phyloP scores from a whole-genome alignment of 225 moss, liverwort and hornwort genomes.

The Physcomitrellopsis africana region DNA sequence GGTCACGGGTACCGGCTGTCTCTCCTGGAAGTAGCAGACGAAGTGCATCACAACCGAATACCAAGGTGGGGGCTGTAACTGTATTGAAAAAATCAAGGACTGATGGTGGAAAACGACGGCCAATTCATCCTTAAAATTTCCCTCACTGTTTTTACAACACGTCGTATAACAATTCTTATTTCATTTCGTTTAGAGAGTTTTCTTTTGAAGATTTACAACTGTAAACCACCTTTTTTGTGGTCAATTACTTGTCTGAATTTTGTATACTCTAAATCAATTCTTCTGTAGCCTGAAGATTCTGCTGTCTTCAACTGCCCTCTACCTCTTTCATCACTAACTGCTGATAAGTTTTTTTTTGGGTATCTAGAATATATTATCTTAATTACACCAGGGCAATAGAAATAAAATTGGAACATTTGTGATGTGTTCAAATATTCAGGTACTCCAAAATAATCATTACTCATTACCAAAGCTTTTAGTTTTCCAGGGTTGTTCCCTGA shows the following conservation, averaged over 20 bases:
- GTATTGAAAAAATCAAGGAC: slow-evolving; percentile 70
- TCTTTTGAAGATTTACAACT: slow-evolving; percentile 27
- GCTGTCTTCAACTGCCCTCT: background rate
- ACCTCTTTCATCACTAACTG: too few relatives aligned
- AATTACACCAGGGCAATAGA: too few relatives aligned
- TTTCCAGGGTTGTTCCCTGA: too few relatives aligned
- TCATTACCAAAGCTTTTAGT: too few relatives aligned
- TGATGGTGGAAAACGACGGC: slow-evolving; percentile 70
- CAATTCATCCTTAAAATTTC: slow-evolving; percentile 50
- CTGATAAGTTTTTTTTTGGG: too few relatives aligned
- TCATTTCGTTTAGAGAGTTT: slow-evolving; percentile 39
- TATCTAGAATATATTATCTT: too few relatives aligned
- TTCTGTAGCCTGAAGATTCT: background rate
- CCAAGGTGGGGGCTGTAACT: slow-evolving; percentile 44
- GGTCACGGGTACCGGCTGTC: slow-evolving; percentile 50
- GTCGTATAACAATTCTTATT: slow-evolving; percentile 54
- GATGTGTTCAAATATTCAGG: too few relatives aligned
- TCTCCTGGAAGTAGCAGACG: slow-evolving; percentile 52
- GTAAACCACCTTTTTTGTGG: slow-evolving; percentile 19
- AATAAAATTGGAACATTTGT: too few relatives aligned
- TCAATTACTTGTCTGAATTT: background rate
- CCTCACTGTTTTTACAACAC: slow-evolving; percentile 49
- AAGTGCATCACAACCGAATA: slow-evolving; percentile 52
- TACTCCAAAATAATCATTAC: too few relatives aligned
- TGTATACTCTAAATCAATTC: background rate